A percentile compares a stretch with the other conserved stretches of the same genome.
Evolutionary conservation across 345 rosid genomes (phyloP).

Genomic region (Citrus maxima): DNA sequence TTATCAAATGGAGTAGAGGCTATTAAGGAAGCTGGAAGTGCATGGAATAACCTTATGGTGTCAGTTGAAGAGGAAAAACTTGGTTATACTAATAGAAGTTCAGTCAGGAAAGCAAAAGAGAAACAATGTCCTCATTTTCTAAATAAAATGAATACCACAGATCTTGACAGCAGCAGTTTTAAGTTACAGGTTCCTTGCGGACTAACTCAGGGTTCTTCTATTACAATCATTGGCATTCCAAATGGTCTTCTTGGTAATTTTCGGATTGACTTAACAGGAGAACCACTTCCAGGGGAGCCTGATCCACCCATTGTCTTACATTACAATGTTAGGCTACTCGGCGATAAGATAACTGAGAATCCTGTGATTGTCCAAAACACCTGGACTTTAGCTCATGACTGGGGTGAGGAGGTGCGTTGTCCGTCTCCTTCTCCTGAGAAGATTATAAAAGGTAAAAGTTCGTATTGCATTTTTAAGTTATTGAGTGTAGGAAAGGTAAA

Average conservation of each 20-base stretch:
- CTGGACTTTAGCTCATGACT: constrained; percentile 88
- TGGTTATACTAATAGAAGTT: constrained; percentile 44
- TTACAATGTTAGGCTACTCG: constrained; percentile 94
- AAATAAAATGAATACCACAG: constrained; percentile 74
- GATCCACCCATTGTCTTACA: constrained; percentile 93
- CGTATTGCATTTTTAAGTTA: not conserved
- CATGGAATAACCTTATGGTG: constrained; percentile 76
- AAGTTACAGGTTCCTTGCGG: constrained; percentile 86
- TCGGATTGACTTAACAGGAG: constrained; percentile 85
- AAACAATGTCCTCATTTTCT: constrained; percentile 90
- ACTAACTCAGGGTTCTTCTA: constrained; percentile 89
- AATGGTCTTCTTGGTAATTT: constrained; percentile 87
- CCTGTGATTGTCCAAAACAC: constrained; percentile 98
- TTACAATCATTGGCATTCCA: constrained; percentile 86
- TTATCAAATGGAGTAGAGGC: constrained; percentile 82
- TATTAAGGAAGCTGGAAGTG: constrained; percentile 83
- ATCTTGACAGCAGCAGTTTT: constrained; percentile 37
- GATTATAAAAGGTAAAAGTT: constrained; percentile 58
- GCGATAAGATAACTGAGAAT: constrained; percentile 91
- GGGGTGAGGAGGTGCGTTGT: constrained; percentile 99
- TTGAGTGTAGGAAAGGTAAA: not conserved
- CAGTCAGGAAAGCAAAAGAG: constrained; percentile 42
- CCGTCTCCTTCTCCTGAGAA: constrained; percentile 76
- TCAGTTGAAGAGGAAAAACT: constrained; percentile 67
- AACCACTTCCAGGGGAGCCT: constrained; percentile 97